Evolutionary conservation across 108 stramenopile species (phyloP).

Genomic region (Craspedostauros australis): DNA sequence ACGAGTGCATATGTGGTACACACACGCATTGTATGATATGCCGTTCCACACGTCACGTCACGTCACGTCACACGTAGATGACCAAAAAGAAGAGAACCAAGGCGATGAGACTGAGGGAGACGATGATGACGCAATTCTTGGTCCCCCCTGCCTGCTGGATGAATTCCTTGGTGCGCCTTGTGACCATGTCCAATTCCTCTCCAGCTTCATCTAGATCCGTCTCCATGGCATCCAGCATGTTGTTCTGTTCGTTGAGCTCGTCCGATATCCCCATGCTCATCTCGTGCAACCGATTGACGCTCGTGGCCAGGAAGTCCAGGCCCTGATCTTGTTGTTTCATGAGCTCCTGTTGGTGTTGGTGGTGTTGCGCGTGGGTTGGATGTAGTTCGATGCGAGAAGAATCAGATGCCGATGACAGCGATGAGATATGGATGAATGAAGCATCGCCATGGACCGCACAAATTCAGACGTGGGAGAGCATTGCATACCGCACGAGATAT

Average conservation of each 20-base stretch:
- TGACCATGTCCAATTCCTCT: slow-evolving; percentile 71
- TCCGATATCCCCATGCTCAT: slow-evolving; percentile 81
- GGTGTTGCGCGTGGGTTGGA: not conserved
- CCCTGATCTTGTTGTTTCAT: slow-evolving; percentile 79
- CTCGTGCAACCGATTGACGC: slow-evolving; percentile 67
- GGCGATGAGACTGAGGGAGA: slow-evolving; percentile 46
- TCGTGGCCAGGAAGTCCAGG: slow-evolving; percentile 67
- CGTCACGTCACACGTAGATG: slow-evolving; percentile 51
- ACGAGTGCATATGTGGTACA: too few species aligned
- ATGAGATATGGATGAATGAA: slow-evolving; percentile 1
- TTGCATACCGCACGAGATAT: slow-evolving; percentile 5
- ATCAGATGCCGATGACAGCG: not conserved
- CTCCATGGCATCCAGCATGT: slow-evolving; percentile 89
- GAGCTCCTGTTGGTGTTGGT: slow-evolving; percentile 23
- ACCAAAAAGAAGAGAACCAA: slow-evolving; percentile 73
- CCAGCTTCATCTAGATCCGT: slow-evolving; percentile 79
- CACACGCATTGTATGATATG: too few species aligned
- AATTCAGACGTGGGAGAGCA: too few species aligned
- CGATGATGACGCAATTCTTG: slow-evolving; percentile 71
- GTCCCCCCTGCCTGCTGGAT: slow-evolving; percentile 81
- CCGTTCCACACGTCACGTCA: not conserved
- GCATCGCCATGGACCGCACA: not conserved
- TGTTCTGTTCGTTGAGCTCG: slow-evolving; percentile 81
- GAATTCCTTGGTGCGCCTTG: slow-evolving; percentile 82
- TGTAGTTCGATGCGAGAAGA: not conserved